phyloP scores from a whole-genome alignment of 768 basidiomycete species.

The Holtermannia corniformis region DNA sequence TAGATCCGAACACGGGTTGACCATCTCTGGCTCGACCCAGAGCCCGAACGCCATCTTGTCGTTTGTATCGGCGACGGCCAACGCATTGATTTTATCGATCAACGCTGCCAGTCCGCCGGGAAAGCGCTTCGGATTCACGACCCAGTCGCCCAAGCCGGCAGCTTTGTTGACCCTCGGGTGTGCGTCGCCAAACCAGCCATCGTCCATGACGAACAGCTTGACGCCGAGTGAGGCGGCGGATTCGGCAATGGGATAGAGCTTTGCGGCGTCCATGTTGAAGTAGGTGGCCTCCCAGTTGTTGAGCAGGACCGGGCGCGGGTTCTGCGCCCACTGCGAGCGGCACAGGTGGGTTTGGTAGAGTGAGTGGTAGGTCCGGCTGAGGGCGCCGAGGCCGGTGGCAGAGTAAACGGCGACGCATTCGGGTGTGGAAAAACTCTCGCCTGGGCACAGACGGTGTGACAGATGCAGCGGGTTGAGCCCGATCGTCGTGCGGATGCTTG shows the following conservation, averaged over 20 bases:
- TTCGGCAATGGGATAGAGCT: slow-evolving; percentile 12
- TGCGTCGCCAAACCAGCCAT: slow-evolving; percentile 30
- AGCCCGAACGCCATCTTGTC: slow-evolving; percentile 20
- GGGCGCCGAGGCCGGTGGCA: slow-evolving; percentile 14
- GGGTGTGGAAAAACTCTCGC: slow-evolving; percentile 17
- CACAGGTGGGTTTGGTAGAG: slow-evolving; percentile 20
- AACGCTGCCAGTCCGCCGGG: slow-evolving; percentile 15
- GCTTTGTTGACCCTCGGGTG: slow-evolving; percentile 13
- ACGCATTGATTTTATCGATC: slow-evolving; percentile 7
- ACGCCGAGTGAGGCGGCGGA: slow-evolving; percentile 14
- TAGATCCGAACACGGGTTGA: slow-evolving; percentile 22
- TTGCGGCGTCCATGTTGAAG: slow-evolving; percentile 15
- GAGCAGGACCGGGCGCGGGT: slow-evolving; percentile 15
- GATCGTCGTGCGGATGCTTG: slow-evolving; percentile 10
- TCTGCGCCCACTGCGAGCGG: slow-evolving; percentile 1
- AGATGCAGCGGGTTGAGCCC: slow-evolving; percentile 26
- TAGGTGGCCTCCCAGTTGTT: slow-evolving; percentile 33
- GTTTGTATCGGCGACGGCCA: slow-evolving; percentile 1
- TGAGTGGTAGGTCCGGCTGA: slow-evolving; percentile 16
- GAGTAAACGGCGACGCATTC: slow-evolving; percentile 23
- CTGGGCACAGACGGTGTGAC: slow-evolving; percentile 10
- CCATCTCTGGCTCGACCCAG: slow-evolving; percentile 34
- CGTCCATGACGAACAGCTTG: slow-evolving; percentile 28
- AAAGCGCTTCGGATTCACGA: slow-evolving; percentile 12
- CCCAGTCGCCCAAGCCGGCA: slow-evolving; percentile 24